Base-by-base conservation (phyloP, 2,329 filamentous ascomycete genomes). In the Chalara sp. region DNA sequence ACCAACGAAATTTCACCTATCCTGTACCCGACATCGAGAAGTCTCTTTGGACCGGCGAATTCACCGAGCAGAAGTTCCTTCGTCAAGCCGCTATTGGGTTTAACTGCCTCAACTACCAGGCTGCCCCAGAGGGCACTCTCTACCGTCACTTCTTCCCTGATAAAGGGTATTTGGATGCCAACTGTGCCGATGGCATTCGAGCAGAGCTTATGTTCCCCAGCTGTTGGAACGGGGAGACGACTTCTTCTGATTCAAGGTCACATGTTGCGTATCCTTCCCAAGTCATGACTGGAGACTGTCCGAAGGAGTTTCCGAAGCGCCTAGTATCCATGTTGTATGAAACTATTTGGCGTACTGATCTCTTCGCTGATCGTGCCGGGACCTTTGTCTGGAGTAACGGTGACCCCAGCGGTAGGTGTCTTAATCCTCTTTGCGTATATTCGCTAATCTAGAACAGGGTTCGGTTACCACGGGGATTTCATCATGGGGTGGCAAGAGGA, bases 51-150 rank as follows among this genome's bases (percentile, higher is more conserved):
- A 69, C 69, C 29, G 64, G 69, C 5, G 70, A 66, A 2, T 86
- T 84, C 8, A 69, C 65, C 6, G 31, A 32, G 44, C 90, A 95
- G 72, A 67, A 70, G 12, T 79, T 83, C 48, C 78, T 96, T 37
- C 72, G 72, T 47, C 86, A 95, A 73, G 89, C 91, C 55, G 89
- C 91, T 7, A 61, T 96, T 31, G 92, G 93, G 4, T 96, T 96
- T 79, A 97, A 97, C 76, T 97, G 93, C 70, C 72, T 99, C 54
- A 84, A 97, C 79, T 96, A 96, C 65, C 62, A 61, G 32, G 73
- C 69, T 29, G 61, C 68, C 0, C 54, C 62, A 2, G 63, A 65
- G 48, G 76, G 78, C 1, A 86, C 90, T 11, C 77, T 95, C 35
- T 86, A 82, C 68, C 89, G 91, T 58, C 91, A 96, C 68, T 83